Evolutionary conservation across 345 rosid genomes (phyloP).

Genomic region (Salix arbutifolia): DNA sequence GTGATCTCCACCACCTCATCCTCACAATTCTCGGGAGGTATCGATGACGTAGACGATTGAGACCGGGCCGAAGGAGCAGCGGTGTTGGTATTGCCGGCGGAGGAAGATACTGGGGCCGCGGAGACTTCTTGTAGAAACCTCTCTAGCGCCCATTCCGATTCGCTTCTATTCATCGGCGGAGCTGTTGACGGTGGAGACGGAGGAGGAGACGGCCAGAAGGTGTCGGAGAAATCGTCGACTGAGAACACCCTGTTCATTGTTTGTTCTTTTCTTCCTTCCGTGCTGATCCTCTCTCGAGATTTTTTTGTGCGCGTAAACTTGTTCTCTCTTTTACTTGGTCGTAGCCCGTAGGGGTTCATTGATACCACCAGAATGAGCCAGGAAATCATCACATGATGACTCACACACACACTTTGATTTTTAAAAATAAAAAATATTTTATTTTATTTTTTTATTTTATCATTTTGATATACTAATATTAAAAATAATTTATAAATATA

Average conservation of each 20-base stretch:
- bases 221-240: conserved; percentile 63
- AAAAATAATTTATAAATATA: no score
- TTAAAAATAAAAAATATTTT: no score
- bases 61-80: conserved; percentile 29
- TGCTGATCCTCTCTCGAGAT: not conserved
- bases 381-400: no score
- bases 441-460: no score
- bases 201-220: conserved; percentile 48
- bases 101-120: conserved; percentile 24
- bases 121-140: conserved; percentile 47
- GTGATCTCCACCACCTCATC: conserved; percentile 46
- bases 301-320: not conserved
- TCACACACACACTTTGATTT: no score
- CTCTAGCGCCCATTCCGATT: conserved; percentile 72
- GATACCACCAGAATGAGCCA: no score
- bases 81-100: conserved; percentile 30
- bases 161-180: conserved; percentile 52
- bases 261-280: not conserved
- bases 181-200: conserved; percentile 21
- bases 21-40: conserved; percentile 28
- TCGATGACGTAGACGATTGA: conserved; percentile 37
- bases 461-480: no score
- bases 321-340: not conserved
- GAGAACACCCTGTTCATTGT: conserved; percentile 40
- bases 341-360: not conserved